Evolutionary conservation across 2,329 filamentous ascomycete species (phyloP).

Genomic region (Penicillium rolfsii): DNA sequence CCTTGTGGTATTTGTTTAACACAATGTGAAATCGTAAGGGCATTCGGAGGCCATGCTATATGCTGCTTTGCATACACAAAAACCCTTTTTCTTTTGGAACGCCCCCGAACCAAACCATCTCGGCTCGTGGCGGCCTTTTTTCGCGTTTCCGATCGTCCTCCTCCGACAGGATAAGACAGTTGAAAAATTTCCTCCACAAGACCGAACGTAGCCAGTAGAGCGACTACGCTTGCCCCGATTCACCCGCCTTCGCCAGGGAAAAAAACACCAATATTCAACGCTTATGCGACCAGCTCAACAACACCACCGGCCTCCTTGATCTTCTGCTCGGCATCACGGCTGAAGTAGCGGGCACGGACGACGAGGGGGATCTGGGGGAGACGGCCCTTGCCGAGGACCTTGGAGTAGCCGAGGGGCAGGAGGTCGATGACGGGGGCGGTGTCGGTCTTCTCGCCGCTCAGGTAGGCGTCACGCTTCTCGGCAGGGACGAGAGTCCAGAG

Average conservation of each 20-base stretch:
- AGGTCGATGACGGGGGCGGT: constrained; percentile 98
- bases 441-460: constrained; percentile 77
- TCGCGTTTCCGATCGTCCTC: constrained; percentile 35
- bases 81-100: constrained; percentile 41
- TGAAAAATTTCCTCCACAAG: constrained; percentile 34
- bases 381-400: constrained; percentile 98
- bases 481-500: constrained; percentile 93
- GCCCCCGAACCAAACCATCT: constrained; percentile 32
- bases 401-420: constrained; percentile 94
- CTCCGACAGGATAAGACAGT: constrained; percentile 27
- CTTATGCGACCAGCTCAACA: constrained; percentile 90
- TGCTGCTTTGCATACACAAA: constrained; percentile 43
- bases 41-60: constrained; percentile 42
- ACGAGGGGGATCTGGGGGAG: constrained; percentile 91
- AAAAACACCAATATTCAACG: constrained; percentile 33
- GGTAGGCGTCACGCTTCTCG: constrained; percentile 92
- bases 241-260: constrained; percentile 33
- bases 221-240: constrained; percentile 34
- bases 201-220: constrained; percentile 32
- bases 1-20: constrained; percentile 44
- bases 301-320: constrained; percentile 97
- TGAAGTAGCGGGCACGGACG: constrained; percentile 93
- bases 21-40: constrained; percentile 44
- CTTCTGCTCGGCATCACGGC: constrained; percentile 96
- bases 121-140: constrained; percentile 37